These are phyloP conservation scores for Ilyonectria destructans DNA, from an alignment of 2,329 filamentous ascomycete genomes.

Conservation along the genomic window DNA sequence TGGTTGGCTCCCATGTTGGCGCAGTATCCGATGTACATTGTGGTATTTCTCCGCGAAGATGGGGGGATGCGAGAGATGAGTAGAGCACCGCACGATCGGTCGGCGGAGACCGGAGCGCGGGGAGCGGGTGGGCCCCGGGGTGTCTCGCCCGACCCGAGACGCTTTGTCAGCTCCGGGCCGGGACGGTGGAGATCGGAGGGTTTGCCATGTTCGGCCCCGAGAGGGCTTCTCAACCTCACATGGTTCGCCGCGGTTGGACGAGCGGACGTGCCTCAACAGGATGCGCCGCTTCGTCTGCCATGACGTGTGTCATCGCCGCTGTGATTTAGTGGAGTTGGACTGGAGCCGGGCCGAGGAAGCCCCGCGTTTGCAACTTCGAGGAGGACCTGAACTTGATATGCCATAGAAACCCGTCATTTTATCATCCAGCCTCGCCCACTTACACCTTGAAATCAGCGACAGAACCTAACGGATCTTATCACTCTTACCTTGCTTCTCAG, in stretches of 20 bases:
- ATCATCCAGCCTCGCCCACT: too few relatives aligned
- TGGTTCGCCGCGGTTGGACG: background rate
- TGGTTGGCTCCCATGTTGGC: background rate
- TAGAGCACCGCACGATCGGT: too few relatives aligned
- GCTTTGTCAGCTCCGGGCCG: background rate
- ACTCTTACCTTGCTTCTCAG: background rate
- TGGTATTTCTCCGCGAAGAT: conserved; percentile 9
- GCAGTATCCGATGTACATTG: background rate
- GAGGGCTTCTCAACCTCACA: background rate
- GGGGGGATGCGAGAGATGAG: background rate
- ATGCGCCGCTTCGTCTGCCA: background rate
- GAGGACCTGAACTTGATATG: background rate
- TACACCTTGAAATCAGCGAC: background rate
- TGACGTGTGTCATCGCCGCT: background rate
- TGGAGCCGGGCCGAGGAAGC: conserved; percentile 14
- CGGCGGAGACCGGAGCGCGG: background rate
- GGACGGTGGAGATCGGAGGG: background rate
- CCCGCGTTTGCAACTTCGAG: conserved; percentile 9
- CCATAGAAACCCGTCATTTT: background rate
- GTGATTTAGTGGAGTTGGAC: conserved; percentile 2
- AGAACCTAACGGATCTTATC: background rate
- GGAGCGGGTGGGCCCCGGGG: conserved; percentile 1
- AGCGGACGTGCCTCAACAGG: background rate
- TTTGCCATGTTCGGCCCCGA: background rate
- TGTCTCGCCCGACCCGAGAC: conserved; percentile 11